These are phyloP conservation scores for Penicillium brevicompactum DNA, from an alignment of 2,329 filamentous ascomycete genomes.

Conservation along the genomic window DNA sequence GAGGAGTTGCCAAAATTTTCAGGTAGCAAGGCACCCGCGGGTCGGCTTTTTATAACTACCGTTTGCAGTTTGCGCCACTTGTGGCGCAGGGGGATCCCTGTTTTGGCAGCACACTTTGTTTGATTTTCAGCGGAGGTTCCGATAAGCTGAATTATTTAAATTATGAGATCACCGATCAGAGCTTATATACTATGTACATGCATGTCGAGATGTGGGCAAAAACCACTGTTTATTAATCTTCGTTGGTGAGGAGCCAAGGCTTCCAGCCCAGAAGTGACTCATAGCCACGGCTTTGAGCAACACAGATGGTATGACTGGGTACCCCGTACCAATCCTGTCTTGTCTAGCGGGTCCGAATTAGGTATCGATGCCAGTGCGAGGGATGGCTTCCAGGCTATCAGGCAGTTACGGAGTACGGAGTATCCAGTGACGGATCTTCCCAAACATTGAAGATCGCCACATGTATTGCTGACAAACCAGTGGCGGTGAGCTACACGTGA, in stretches of 20 bases:
- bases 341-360: conserved; percentile 2
- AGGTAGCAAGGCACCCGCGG: conserved; percentile 30
- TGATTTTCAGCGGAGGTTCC: conserved; percentile 10
- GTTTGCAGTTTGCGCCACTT: conserved; percentile 14
- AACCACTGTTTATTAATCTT: conserved; percentile 1
- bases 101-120: background rate
- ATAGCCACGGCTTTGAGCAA: background rate
- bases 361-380: background rate
- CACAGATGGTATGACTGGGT: conserved; percentile 2
- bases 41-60: conserved; percentile 11
- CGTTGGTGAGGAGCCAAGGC: background rate
- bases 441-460: conserved; percentile 1
- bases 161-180: conserved; percentile 1
- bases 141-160: conserved; percentile 3
- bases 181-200: conserved; percentile 16
- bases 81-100: conserved; percentile 16
- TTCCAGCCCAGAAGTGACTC: conserved; percentile 5
- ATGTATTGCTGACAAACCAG: conserved; percentile 2
- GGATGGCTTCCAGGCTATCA: background rate
- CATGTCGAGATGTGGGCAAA: conserved; percentile 6
- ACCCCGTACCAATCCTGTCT: conserved; percentile 4
- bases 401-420: background rate
- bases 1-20: conserved; percentile 28
- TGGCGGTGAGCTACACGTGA: conserved; percentile 11
- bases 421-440: background rate